phyloP scores from a whole-genome alignment of 176 grass and related monocot genomes.

The Canna indica region DNA sequence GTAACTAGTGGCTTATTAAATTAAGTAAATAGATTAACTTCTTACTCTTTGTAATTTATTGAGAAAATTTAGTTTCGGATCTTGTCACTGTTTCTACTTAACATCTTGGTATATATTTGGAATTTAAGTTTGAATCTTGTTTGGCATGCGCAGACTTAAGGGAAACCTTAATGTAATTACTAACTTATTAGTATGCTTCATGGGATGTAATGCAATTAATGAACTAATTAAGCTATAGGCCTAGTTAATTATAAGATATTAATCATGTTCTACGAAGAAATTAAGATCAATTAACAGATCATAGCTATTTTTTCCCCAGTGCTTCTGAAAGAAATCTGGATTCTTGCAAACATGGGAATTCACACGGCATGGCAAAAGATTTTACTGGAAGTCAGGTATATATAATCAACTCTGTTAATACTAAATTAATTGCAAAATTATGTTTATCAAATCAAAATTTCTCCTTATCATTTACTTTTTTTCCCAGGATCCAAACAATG shows the following conservation, averaged over 20 bases:
- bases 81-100: too few relatives aligned
- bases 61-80: too few relatives aligned
- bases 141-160: too few relatives aligned
- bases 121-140: too few relatives aligned
- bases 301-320: constrained; percentile 15
- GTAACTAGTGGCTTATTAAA: too few relatives aligned
- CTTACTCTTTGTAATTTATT: too few relatives aligned
- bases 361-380: constrained; percentile 20
- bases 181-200: too few relatives aligned
- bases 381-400: constrained; percentile 17
- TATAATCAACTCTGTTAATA: neutral
- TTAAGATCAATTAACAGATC: neutral
- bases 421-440: neutral
- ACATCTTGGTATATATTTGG: too few relatives aligned
- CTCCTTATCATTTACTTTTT: neutral
- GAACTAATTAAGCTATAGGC: neutral
- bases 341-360: constrained; percentile 21
- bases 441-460: neutral
- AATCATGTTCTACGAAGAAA: neutral
- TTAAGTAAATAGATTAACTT: too few relatives aligned
- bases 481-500: constrained; percentile 20
- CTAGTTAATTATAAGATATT: neutral
- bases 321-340: constrained; percentile 44
- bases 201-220: too few relatives aligned
- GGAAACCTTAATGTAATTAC: too few relatives aligned